These are phyloP conservation scores for Plasmodium vinckei DNA, from an alignment of 169 alveolate species.

Conservation along the genomic window DNA sequence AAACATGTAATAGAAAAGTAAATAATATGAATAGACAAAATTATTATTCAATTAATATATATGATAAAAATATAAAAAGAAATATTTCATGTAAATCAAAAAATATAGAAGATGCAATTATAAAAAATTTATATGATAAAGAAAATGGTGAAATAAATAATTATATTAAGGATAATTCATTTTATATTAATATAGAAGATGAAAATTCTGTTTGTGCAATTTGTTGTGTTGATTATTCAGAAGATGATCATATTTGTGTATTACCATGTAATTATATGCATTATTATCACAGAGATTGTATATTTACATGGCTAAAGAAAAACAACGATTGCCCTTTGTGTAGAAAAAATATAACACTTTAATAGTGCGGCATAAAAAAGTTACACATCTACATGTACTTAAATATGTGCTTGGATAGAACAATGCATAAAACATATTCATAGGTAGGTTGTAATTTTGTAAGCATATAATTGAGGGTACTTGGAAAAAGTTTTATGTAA, in stretches of 20 bases:
- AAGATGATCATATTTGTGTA: constrained; percentile 80
- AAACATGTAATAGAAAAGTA: not conserved
- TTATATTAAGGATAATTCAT: constrained; percentile 14
- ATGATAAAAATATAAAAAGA: too few species aligned
- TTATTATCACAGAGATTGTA: constrained; percentile 84
- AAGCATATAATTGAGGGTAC: too few species aligned
- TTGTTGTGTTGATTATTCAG: constrained; percentile 40
- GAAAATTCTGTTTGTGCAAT: constrained; percentile 58
- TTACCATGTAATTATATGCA: constrained; percentile 86
- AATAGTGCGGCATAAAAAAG: constrained; percentile 11
- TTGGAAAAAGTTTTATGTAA: too few species aligned
- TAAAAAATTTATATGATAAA: constrained; percentile 30
- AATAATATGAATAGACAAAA: not conserved
- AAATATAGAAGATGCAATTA: too few species aligned
- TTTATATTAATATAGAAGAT: constrained; percentile 50
- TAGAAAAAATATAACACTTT: constrained; percentile 77
- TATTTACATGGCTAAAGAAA: constrained; percentile 82
- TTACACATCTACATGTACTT: not conserved
- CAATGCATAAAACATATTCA: too few species aligned
- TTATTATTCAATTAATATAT: too few species aligned
- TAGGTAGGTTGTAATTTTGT: too few species aligned
- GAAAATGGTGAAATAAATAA: constrained; percentile 8
- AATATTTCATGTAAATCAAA: too few species aligned
- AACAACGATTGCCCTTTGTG: constrained; percentile 86
- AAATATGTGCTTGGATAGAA: not conserved